Evolutionary conservation across 2,329 filamentous ascomycete genomes (phyloP).

Genomic region (Diplocarpon mali): DNA sequence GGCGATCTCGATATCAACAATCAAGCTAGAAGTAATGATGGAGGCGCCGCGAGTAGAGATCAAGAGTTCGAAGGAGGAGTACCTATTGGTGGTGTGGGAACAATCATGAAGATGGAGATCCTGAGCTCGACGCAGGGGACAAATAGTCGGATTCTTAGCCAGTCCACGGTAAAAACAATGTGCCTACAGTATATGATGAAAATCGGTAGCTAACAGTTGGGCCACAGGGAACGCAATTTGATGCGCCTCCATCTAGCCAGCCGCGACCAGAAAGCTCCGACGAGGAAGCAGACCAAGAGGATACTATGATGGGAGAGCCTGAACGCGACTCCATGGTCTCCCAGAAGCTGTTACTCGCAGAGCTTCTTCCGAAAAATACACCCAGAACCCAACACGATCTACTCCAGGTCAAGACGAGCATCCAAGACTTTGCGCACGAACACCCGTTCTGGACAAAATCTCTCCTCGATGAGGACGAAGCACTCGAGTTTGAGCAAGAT

Average conservation of each 20-base stretch:
- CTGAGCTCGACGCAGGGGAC: conserved; percentile 7
- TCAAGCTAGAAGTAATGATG: conserved; percentile 14
- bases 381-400: conserved; percentile 3
- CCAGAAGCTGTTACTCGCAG: background rate
- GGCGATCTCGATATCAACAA: conserved; percentile 15
- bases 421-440: conserved; percentile 7
- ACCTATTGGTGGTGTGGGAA: background rate
- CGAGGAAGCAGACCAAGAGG: conserved; percentile 2
- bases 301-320: background rate
- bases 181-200: background rate
- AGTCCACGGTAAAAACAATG: background rate
- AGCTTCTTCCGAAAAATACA: background rate
- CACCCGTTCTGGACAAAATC: conserved; percentile 8
- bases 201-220: background rate
- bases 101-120: conserved; percentile 6
- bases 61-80: background rate
- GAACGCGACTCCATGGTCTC: background rate
- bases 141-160: conserved; percentile 1
- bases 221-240: conserved; percentile 1
- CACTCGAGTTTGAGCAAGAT: conserved; percentile 8
- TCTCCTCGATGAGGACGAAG: conserved; percentile 1
- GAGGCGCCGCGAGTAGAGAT: background rate
- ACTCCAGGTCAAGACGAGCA: conserved; percentile 7
- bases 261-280: conserved; percentile 6
- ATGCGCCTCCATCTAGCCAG: conserved; percentile 14